Base-by-base conservation (phyloP, 2,329 filamentous ascomycete genomes). In the Torrubiella hemipterigena region DNA sequence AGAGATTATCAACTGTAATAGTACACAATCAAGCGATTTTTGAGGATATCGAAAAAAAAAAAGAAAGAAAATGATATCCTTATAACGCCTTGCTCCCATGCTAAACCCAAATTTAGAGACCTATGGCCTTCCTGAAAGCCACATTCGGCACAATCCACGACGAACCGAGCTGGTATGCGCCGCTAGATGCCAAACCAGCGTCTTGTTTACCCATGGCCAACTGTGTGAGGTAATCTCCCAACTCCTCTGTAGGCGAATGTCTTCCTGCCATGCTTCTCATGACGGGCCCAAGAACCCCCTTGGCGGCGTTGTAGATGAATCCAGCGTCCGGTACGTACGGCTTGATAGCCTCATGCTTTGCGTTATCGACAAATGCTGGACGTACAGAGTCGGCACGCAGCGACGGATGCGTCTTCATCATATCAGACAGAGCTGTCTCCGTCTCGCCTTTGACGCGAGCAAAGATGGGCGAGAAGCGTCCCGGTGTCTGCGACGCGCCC, bases 361-460 rank as follows among this genome's bases (percentile, higher is more conserved):
- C 29, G 3, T 43, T 36, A 38, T 85, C 80, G 9, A 85, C 68
- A 7, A 56, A 66, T 0, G 47, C 70, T 0, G 79, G 76, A 0
- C 81, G 64, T 6, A 77, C 56, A 9, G 65, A 71, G 41, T 69
- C 67, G 2, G 69, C 60, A 18, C 58, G 61, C 33, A 84, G 61
- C 6, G 54, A 49, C 1, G 62, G 54, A 27, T 59, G 59, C 5
- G 46, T 44, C 3, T 51, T 50, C 5, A 56, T 50, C 39, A 83
- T 50, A 0, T 63, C 59, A 2, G 77, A 60, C 2, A 87, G 61
- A 2, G 58, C 51, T 2, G 59, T 40, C 52, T 87, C 81, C 0
- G 71, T 67, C 46, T 73, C 63, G 10, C 81, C 81, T 50, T 87
- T 86, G 33, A 81, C 63, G 10, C 65, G 59, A 2, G 61, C 75